These are phyloP conservation scores for Cryptococcus hybrid DNA, from an alignment of 1,284 basidiomycete genomes.

Conservation along the genomic window DNA sequence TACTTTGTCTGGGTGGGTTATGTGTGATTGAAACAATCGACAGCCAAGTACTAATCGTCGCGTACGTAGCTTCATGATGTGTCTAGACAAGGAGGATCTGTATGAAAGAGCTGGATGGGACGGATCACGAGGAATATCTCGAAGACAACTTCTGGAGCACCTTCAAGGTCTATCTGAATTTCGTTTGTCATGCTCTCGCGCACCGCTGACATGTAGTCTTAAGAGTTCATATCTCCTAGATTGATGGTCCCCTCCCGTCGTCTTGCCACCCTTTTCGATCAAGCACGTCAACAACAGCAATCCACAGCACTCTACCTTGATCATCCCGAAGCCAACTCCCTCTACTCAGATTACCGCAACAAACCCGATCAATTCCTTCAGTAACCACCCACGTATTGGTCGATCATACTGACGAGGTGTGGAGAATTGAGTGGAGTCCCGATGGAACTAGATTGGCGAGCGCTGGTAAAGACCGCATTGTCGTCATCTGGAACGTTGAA, in stretches of 20 bases:
- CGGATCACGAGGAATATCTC: conserved; percentile 75
- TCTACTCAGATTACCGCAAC: conserved; percentile 84
- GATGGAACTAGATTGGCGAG: conserved; percentile 81
- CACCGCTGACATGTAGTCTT: conserved; percentile 46
- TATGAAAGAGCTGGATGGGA: conserved; percentile 83
- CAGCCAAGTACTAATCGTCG: background rate
- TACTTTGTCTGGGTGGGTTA: conserved; percentile 64
- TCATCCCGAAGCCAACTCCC: conserved; percentile 60
- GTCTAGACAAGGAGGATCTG: conserved; percentile 77
- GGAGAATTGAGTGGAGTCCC: conserved; percentile 93
- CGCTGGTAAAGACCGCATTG: conserved; percentile 79
- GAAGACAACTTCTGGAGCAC: conserved; percentile 69
- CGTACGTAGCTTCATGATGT: conserved; percentile 75
- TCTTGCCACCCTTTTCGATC: conserved; percentile 83
- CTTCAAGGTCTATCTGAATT: conserved; percentile 67
- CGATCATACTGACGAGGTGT: conserved; percentile 90
- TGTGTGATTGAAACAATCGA: background rate
- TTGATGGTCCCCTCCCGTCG: conserved; percentile 91
- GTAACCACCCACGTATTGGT: conserved; percentile 78
- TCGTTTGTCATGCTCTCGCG: background rate
- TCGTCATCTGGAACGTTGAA: conserved; percentile 83
- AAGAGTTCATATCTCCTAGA: conserved; percentile 87
- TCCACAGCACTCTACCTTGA: conserved; percentile 79
- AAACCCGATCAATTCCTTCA: conserved; percentile 73
- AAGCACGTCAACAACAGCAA: conserved; percentile 78